These are phyloP conservation scores for Amanita rimosa DNA, from an alignment of 768 basidiomycete genomes.

Conservation along the genomic window DNA sequence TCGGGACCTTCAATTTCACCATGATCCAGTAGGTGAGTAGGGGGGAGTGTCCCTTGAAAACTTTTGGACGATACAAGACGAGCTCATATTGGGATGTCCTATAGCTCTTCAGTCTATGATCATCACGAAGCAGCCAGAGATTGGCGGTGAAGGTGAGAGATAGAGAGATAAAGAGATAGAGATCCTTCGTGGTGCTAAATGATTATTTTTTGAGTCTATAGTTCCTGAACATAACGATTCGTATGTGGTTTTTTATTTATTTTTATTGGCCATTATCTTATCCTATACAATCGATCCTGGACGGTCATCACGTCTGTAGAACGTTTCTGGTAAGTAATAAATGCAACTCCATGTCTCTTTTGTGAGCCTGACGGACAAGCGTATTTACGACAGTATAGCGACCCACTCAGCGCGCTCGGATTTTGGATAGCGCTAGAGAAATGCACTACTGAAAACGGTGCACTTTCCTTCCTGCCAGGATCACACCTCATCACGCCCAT, in stretches of 20 bases:
- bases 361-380: neutral
- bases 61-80: too few species aligned
- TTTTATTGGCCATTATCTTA: too few species aligned
- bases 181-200: neutral
- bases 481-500: conserved; percentile 72
- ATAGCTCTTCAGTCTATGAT: conserved; percentile 87
- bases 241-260: conserved; percentile 30
- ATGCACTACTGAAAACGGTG: conserved; percentile 76
- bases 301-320: conserved; percentile 22
- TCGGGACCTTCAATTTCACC: conserved; percentile 70
- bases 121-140: conserved; percentile 89
- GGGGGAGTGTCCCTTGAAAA: too few species aligned
- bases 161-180: too few species aligned
- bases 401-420: conserved; percentile 85
- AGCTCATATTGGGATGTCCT: neutral
- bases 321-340: conserved; percentile 59
- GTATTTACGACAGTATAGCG: conserved; percentile 63
- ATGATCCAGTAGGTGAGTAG: conserved; percentile 68
- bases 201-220: conserved; percentile 13
- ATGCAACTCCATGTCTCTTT: too few species aligned
- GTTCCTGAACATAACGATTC: conserved; percentile 94
- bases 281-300: too few species aligned
- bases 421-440: conserved; percentile 95
- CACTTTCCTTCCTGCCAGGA: conserved; percentile 82
- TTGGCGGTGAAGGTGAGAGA: conserved; percentile 89